phyloP scores from a whole-genome alignment of 176 grass and related monocot genomes.

The Musa itinerans region DNA sequence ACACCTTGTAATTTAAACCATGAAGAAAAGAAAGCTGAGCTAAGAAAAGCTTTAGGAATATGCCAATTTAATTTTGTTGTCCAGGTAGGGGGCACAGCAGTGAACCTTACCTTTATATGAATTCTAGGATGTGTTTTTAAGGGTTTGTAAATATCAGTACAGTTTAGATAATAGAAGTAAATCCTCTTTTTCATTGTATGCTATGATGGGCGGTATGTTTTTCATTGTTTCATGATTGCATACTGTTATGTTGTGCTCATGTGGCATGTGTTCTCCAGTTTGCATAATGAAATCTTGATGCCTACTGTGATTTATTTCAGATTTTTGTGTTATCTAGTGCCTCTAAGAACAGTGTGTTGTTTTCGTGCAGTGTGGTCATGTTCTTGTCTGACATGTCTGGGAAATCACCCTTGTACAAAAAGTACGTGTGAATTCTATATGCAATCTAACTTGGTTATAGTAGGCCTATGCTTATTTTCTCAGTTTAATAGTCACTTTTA shows the following conservation, averaged over 20 bases:
- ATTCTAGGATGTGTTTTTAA: too few species aligned
- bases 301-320: background rate
- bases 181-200: too few species aligned
- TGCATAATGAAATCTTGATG: background rate
- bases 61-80: too few species aligned
- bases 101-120: too few species aligned
- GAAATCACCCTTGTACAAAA: slow-evolving; percentile 65
- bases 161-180: too few species aligned
- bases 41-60: too few species aligned
- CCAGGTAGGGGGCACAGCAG: too few species aligned
- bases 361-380: slow-evolving; percentile 50
- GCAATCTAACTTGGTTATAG: background rate
- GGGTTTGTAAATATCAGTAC: too few species aligned
- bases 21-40: too few species aligned
- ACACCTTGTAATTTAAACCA: too few species aligned
- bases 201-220: too few species aligned
- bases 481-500: background rate
- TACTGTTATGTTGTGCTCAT: background rate
- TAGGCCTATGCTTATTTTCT: background rate
- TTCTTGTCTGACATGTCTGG: slow-evolving; percentile 89
- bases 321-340: background rate
- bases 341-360: slow-evolving; percentile 22
- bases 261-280: background rate
- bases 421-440: slow-evolving; percentile 39
- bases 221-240: too few species aligned